Percentiles rank a stretch among this genome's conserved stretches.
Conservation (phyloP, 2,329 filamentous ascomycete genomes). For the Epichloe sibirici region DNA sequence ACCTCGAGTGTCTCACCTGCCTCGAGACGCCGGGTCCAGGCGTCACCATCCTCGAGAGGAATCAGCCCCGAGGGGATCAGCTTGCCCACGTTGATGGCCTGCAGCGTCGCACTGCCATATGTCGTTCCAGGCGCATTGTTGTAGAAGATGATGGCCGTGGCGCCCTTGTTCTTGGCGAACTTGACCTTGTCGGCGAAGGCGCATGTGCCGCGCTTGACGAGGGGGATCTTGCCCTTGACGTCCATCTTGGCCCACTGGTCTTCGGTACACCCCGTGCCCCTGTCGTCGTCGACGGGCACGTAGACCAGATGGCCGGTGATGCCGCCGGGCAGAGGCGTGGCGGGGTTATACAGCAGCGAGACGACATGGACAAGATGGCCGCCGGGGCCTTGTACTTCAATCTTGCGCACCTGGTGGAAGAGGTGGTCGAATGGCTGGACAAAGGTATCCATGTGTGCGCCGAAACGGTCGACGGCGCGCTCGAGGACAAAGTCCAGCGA, state of each 20-base stretch:
- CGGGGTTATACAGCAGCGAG: constrained; percentile 33
- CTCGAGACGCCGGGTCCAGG: constrained; percentile 19
- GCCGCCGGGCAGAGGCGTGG: constrained; percentile 27
- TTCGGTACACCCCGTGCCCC: constrained; percentile 25
- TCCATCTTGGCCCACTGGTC: constrained; percentile 30
- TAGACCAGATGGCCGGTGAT: constrained; percentile 22
- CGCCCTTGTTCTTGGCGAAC: constrained; percentile 28
- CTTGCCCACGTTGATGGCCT: constrained; percentile 21
- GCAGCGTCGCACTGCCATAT: constrained; percentile 36
- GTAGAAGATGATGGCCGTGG: constrained; percentile 41
- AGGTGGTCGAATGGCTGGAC: constrained; percentile 35
- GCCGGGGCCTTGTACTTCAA: constrained; percentile 31
- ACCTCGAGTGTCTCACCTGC: constrained; percentile 19
- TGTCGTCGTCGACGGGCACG: constrained; percentile 23
- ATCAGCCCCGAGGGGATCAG: constrained; percentile 23
- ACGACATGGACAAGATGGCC: constrained; percentile 31
- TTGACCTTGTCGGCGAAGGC: constrained; percentile 29
- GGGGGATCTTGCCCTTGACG: constrained; percentile 28
- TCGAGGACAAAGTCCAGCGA: constrained; percentile 45
- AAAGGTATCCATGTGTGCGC: constrained; percentile 29
- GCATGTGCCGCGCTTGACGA: constrained; percentile 32
- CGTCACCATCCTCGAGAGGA: constrained; percentile 17
- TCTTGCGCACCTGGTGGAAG: constrained; percentile 29
- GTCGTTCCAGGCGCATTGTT: constrained; percentile 39
- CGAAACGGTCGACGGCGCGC: constrained; percentile 26